Evolutionary conservation across 2,329 filamentous ascomycete species (phyloP), one percentile per base, ranked within the genome.

Genomic region (Acrocalymma vagum): DNA sequence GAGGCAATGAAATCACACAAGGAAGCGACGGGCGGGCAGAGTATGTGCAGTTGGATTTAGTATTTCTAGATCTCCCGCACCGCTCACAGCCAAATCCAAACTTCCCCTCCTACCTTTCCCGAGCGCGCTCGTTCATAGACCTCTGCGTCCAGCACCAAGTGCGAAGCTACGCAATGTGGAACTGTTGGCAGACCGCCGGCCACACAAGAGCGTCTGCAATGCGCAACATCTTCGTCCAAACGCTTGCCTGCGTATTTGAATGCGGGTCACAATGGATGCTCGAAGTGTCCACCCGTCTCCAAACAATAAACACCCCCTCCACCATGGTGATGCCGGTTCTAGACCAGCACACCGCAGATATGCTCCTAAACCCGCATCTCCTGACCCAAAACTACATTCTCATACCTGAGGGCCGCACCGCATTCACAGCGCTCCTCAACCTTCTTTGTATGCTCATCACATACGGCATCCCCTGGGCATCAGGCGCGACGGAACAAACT

Each of bases 201-300:
- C 68, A 74, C 21, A 49, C 59, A 4, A 62, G 70, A 11, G 67
- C 68, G 14, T 58, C 67, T 10, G 55, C 63, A 2, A 68, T 74
- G 59, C 55, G 58, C n/a, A 72, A 72, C 24, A 63, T 71, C 4
- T 75, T 72, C 52, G 59, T 66, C 10, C 68, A 73, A 38, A 72
- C 70, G 4, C 56, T 75, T 3, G 67, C 69, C 3, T 73, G 71
- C 46, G 55, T 69, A 2, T 63, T 73, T 38, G 60, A 66, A 8
- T 72, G 69, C 48, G 72, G 72, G 2, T 51, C 69, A 0, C 51
- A 66, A 23, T 75, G 70, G 69, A 53, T 72, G 9, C 46, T 63
- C 10, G 64, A 72, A 16, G 53, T 72, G 3, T 62, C 61, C 33
- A 45, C 55, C 6, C 59, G 56, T 17, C 58, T 68, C 3, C 50